A percentile compares a stretch with the other conserved stretches of the same genome.
These are phyloP conservation scores for Tolypocladium ovalisporum DNA, from an alignment of 2,329 filamentous ascomycete genomes.

Conservation along the genomic window DNA sequence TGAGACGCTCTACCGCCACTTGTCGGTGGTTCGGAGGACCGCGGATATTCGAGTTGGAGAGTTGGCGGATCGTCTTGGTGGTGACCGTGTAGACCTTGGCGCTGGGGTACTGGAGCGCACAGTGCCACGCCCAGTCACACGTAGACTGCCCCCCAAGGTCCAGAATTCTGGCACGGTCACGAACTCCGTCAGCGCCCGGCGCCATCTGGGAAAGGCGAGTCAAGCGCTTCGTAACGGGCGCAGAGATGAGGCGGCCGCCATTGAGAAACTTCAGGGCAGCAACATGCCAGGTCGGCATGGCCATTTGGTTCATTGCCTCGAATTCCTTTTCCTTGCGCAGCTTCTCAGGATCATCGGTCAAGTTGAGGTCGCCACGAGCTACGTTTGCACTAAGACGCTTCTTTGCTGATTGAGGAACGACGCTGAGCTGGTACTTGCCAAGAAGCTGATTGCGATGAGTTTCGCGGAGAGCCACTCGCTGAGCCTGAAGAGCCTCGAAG, in stretches of 20 bases:
- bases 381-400: conserved; percentile 64
- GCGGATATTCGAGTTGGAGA: conserved; percentile 63
- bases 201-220: conserved; percentile 41
- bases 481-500: conserved; percentile 79
- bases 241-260: conserved; percentile 52
- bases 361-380: conserved; percentile 56
- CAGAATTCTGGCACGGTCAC: conserved; percentile 57
- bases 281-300: conserved; percentile 49
- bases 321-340: conserved; percentile 64
- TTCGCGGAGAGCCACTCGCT: conserved; percentile 62
- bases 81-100: conserved; percentile 82
- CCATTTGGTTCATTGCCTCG: conserved; percentile 66
- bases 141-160: conserved; percentile 78
- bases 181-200: conserved; percentile 30
- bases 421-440: conserved; percentile 72
- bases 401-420: conserved; percentile 56
- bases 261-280: conserved; percentile 50
- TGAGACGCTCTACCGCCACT: conserved; percentile 65
- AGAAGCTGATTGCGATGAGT: conserved; percentile 71
- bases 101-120: conserved; percentile 74
- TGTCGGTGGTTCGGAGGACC: conserved; percentile 83
- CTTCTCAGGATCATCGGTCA: conserved; percentile 52
- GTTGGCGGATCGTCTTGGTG: conserved; percentile 58
- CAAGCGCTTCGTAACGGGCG: conserved; percentile 52
- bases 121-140: conserved; percentile 94